Evolutionary conservation across 148 eudicot genomes (phyloP), one percentile per base, ranked within the genome.

Genomic region (Fagopyrum esculentum): DNA sequence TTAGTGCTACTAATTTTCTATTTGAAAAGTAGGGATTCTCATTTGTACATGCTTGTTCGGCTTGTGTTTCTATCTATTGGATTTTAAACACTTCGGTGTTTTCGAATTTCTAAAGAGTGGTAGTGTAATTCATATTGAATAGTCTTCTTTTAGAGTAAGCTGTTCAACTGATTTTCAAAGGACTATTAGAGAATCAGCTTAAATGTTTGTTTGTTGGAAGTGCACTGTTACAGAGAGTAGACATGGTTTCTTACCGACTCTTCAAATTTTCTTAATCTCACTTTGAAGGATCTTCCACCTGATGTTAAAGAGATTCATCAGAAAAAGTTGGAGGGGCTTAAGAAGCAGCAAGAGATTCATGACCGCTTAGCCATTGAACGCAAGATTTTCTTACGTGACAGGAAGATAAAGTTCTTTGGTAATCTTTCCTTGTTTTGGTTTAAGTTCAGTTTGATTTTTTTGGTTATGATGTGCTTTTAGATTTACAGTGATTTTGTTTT

Each of bases 401-500:
- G 87, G 76, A 92, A 88, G 86, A 84, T 90, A 51, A 92, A 86
- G 80, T 95, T 95, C 84, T 95, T 95, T 82, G 98, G 97, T 95
- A 83, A 77, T 26, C 43, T 19, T 74, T 40, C 54, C 52, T 6
- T 43, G 63, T 17, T 61, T 26, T 11, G 47, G 29, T 77, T 66
- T n/a, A 45, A 44, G 43, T 74, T 40, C 46, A 10, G 12, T 61
- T 12, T 45, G 13, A 60, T 60, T 60, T 8, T 16, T 46, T 71
- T 45, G 43, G 19, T 46, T 46, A 8, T 40, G 16, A 40, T 40
- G 43, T 7, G 2, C 1, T 35, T 12, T 40, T 40, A 40, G 12
- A 73, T 59, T 26, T 71, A 45, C 13, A 47, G 6, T 74, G 52
- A 29, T 40, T 66, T 9, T 54, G 44, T 69, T 76, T 76, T 52